phyloP scores from a whole-genome alignment of 2,329 filamentous ascomycete genomes.

The Cyphellophora europaea region DNA sequence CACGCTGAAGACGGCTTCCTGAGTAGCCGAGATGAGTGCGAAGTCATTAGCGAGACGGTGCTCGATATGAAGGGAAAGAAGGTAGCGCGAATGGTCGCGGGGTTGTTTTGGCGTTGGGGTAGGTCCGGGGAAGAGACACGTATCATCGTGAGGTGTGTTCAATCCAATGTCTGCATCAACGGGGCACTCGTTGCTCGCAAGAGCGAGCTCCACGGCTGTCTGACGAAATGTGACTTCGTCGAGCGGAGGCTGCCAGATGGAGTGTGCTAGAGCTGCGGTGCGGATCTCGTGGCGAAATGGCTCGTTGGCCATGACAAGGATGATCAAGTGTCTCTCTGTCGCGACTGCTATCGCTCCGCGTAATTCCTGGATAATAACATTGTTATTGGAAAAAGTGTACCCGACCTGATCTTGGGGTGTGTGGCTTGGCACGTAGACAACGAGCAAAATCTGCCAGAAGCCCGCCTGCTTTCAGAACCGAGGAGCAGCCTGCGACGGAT shows the following conservation, averaged over 20 bases:
- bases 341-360: no score
- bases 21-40: conserved; percentile 22
- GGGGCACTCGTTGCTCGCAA: conserved; percentile 5
- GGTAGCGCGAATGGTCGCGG: not conserved
- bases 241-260: conserved; percentile 16
- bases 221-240: conserved; percentile 14
- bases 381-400: no score
- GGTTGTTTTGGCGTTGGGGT: not conserved
- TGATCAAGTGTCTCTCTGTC: no score
- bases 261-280: conserved; percentile 11
- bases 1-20: conserved; percentile 20
- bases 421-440: no score
- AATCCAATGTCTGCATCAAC: not conserved
- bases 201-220: conserved; percentile 14
- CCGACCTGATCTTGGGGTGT: no score
- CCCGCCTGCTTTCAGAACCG: no score
- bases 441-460: no score
- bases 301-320: no score
- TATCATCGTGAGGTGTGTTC: conserved; percentile 1
- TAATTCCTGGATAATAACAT: no score
- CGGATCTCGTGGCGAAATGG: no score
- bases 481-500: no score
- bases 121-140: conserved; percentile 4
- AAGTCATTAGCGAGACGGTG: conserved; percentile 22
- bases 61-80: conserved; percentile 14